Base-by-base conservation (phyloP, 345 rosid genomes). In the Camelina sativa region DNA sequence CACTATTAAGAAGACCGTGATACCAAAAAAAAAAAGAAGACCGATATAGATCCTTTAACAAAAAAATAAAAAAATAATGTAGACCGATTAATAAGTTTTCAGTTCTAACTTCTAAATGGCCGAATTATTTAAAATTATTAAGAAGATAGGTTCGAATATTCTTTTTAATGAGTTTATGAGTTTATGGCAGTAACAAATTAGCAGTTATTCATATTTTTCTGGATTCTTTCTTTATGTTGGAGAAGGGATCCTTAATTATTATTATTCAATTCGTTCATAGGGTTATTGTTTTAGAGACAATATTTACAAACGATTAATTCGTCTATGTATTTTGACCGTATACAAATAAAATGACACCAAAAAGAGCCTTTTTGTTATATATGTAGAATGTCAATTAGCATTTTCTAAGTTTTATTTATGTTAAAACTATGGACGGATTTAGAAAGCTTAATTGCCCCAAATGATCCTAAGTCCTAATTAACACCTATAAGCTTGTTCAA, bases 1-100 rank as follows among this genome's bases (percentile, higher is more conserved):
- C 77, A 46, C 30, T 55, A 44, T 55, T 65, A 7, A 23, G 77
- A 55, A 64, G 77, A 73, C 17, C 17, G 17, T 17, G 17, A 17
- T 17, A 17, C 17, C 17, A 17, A 17, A 17, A 17, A 17, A 17
- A 17, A 0, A 17, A 17, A n/a, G n/a, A 0, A 17, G 17, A 17
- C 17, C 17, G 17, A 17, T 17, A 17, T 17, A 17, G 17, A 17
- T 17, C 17, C 17, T 17, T 17, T 17, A 17, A 17, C 17, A 17
- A 17, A 17, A 17, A 17, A 17, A 17, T 17, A 17, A 17, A 17
- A 17, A 17, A 17, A 17, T 17, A 0, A 17, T 17, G 0, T 17
- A 17, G 17, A 17, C 77, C 71, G 48, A 30, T 44, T 55, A 62
- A 13, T 43, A 43, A 54, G 16, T 41, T 72, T 72, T 41, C 28